Conservation (phyloP, 371 early-diverging fungal species). For the Mortierella sp. region DNA sequence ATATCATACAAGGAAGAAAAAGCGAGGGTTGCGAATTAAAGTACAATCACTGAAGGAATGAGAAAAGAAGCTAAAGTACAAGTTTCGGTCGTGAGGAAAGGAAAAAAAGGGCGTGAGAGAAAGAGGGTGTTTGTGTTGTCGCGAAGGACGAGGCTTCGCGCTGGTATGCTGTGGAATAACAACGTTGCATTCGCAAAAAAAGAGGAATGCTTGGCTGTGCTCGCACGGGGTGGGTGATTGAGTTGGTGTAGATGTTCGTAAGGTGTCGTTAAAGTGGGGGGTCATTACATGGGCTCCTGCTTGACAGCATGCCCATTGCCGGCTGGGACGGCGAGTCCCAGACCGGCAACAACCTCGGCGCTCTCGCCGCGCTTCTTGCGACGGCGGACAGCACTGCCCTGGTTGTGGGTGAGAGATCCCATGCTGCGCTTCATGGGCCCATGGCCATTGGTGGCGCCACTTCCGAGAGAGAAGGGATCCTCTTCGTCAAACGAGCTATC, state of each 20-base stretch:
- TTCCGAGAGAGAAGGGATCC: conserved; percentile 22
- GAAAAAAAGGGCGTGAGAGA: neutral
- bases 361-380: conserved; percentile 58
- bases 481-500: conserved; percentile 45
- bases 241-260: neutral
- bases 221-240: neutral
- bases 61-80: conserved; percentile 22
- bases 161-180: conserved; percentile 23
- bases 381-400: conserved; percentile 42
- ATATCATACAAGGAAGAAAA: neutral
- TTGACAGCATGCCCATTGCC: conserved; percentile 35
- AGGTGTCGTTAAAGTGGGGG: conserved; percentile 20
- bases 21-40: neutral
- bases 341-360: conserved; percentile 45
- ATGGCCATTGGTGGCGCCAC: conserved; percentile 31
- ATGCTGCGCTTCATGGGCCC: conserved; percentile 57
- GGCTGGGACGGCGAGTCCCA: conserved; percentile 26
- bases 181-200: neutral
- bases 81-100: neutral
- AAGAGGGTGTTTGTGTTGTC: neutral
- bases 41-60: conserved; percentile 6
- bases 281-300: conserved; percentile 45
- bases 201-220: neutral
- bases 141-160: conserved; percentile 7
- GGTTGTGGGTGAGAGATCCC: conserved; percentile 29